Evolutionary conservation across 2,329 filamentous ascomycete species (phyloP), one percentile per base, ranked within the genome.

Genomic region (Paraphoma sp.): DNA sequence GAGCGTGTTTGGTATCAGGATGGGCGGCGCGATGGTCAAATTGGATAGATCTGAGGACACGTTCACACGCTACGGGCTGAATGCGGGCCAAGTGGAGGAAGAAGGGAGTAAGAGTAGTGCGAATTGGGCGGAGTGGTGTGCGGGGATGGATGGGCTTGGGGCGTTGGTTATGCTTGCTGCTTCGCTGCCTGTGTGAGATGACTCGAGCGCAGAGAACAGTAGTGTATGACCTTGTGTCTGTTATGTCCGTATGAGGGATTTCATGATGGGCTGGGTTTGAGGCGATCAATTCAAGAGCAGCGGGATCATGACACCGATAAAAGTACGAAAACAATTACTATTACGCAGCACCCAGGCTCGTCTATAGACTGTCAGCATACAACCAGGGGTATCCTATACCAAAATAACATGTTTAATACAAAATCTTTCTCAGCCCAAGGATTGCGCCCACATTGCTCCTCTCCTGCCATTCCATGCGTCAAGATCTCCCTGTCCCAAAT

Each of bases 91-190:
- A 51, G 33, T 50, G 53, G 68, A 59, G 41, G 9, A 36, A 44
- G 18, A 12, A 65, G 53, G 68, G 60, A 42, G 9, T 36, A 44
- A 29, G 10, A 65, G 53, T 18, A 61, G 23, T 47, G 71, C 57
- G 23, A 71, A 66, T 57, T 82, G 79, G 79, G 74, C 79, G 53
- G 78, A 81, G 54, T 82, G 79, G 80, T 81, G 78, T 52, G 69
- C 74, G 5, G 78, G 78, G 4, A 81, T 80, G 76, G 80, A 82
- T 74, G 73, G 73, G 30, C 65, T 82, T 59, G 80, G 80, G 12
- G 75, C 72, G 3, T 68, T 82, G 57, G 70, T 82, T 16, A 78
- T 82, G 77, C 75, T 82, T 66, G 76, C 78, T 68, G 79, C 80
- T 65, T 78, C 76, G 52, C 49, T 70, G 44, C 42, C 42, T 30